Base-by-base conservation (phyloP, 2,329 filamentous ascomycete genomes). In the Trichophyton benhamiae region DNA sequence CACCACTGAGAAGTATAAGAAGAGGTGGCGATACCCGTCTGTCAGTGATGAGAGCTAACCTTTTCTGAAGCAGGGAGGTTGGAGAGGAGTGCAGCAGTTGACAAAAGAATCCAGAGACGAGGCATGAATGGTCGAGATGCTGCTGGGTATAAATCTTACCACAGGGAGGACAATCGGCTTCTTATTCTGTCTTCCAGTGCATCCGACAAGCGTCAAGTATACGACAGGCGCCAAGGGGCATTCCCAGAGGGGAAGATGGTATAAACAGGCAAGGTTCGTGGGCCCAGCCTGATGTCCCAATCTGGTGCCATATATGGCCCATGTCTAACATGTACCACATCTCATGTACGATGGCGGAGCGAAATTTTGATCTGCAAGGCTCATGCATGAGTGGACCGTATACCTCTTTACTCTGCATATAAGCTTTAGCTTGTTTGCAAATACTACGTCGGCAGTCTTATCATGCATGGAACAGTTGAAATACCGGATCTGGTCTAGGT, bases 361-460 rank as follows among this genome's bases (percentile, higher is more conserved):
- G 57, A 36, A 42, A 42, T 55, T 58, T 58, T 58, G 57, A 58
- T 58, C 57, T 58, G 57, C 57, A 58, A 46, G 57, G 41, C 36
- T 58, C 52, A 55, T 55, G 52, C 52, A 55, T 55, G 52, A 17
- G 52, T 55, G 52, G 52, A 20, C 52, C 52, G 52, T 53, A 27
- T 53, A 48, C 41, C n/a, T n/a, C 0, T 13, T 38, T 48, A 48
- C 27, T 7, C 6, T 27, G 27, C 27, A 55, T 55, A 55, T 38
- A 55, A 55, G 52, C 52, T 55, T 55, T 36, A 27, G n/a, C 27
- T 55, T 55, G 52, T 17, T 33, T 36, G 52, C 27, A 55, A 55
- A 55, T 55, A 55, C 52, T 33, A 55, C 52, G 30, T 55, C 30
- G 52, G 52, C 52, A 36, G 15, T 30, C 27, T 5, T 15, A 36